A percentile compares a stretch with the other conserved stretches of the same genome.
Evolutionary conservation across 139 green algal genomes (phyloP).

Genomic region (Marvania coccoides): DNA sequence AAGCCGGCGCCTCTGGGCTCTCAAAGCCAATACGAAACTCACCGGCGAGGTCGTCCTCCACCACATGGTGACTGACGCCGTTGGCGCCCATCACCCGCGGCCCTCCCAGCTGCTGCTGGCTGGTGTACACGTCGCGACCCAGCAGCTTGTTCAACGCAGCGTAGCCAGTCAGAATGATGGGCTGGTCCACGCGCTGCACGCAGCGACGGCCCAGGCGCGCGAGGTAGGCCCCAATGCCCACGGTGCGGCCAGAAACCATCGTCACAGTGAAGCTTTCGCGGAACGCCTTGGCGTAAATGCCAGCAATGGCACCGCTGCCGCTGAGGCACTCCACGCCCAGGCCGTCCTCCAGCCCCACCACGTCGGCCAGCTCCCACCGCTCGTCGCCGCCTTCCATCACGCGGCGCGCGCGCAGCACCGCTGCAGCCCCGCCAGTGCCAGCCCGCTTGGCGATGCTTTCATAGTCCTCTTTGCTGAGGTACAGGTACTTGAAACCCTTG

Average conservation of each 20-base stretch:
- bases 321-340: constrained; percentile 95
- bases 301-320: constrained; percentile 90
- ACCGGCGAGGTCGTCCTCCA: constrained; percentile 87
- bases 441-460: constrained; percentile 13
- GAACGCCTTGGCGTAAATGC: constrained; percentile 59
- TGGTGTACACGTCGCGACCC: constrained; percentile 89
- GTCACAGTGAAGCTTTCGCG: constrained; percentile 90
- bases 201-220: constrained; percentile 83
- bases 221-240: constrained; percentile 98
- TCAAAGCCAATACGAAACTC: neutral
- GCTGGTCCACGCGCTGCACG: constrained; percentile 89
- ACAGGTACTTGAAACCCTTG: constrained; percentile 89
- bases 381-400: constrained; percentile 15
- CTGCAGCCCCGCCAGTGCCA: neutral
- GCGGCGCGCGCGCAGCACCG: constrained; percentile 8
- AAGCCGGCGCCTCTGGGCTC: too few species aligned
- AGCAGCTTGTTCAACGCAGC: constrained; percentile 98
- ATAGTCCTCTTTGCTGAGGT: constrained; percentile 83
- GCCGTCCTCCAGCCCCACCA: constrained; percentile 92
- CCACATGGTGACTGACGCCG: constrained; percentile 87
- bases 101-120: constrained; percentile 92
- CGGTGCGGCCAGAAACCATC: constrained; percentile 82
- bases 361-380: constrained; percentile 45
- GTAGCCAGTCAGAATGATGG: constrained; percentile 98
- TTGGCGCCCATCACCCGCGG: constrained; percentile 93